phyloP scores from a whole-genome alignment of 2,329 filamentous ascomycete genomes.

The Coniochaeta pulveracea region DNA sequence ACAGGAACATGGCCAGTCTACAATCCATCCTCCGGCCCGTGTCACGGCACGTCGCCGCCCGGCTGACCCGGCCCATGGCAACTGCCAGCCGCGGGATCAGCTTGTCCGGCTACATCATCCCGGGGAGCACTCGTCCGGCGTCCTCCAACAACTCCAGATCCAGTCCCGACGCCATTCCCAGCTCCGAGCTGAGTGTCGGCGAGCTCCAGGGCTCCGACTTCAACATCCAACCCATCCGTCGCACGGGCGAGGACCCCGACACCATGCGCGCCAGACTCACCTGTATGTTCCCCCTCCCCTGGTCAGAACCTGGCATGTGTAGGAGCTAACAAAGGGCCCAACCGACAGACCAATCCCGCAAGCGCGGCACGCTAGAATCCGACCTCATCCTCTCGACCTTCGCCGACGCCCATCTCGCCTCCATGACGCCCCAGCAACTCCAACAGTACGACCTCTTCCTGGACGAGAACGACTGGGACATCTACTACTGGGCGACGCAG shows the following conservation, averaged over 20 bases:
- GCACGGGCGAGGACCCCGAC: conserved; percentile 68
- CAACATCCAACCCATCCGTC: conserved; percentile 78
- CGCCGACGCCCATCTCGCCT: conserved; percentile 63
- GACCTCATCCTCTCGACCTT: conserved; percentile 96
- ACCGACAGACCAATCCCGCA: conserved; percentile 81
- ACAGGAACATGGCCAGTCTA: conserved; percentile 7
- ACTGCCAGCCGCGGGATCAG: conserved; percentile 6
- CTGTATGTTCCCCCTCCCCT: conserved; percentile 37
- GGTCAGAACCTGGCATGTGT: too few relatives aligned
- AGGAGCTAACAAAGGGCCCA: too few relatives aligned
- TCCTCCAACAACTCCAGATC: conserved; percentile 15
- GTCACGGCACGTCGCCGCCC: conserved; percentile 10
- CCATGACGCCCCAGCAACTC: conserved; percentile 65
- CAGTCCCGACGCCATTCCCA: conserved; percentile 29
- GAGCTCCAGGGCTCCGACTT: conserved; percentile 82
- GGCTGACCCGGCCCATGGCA: conserved; percentile 11
- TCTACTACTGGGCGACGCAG: conserved; percentile 99
- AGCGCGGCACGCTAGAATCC: conserved; percentile 89
- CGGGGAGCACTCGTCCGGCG: neutral
- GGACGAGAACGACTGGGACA: conserved; percentile 99
- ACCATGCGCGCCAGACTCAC: conserved; percentile 83
- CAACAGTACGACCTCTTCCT: conserved; percentile 83
- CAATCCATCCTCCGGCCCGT: conserved; percentile 12
- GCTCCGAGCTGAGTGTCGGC: conserved; percentile 52
- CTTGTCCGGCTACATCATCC: conserved; percentile 7